Conservation (phyloP, 768 basidiomycete species). For the Collybiopsis confluens region DNA sequence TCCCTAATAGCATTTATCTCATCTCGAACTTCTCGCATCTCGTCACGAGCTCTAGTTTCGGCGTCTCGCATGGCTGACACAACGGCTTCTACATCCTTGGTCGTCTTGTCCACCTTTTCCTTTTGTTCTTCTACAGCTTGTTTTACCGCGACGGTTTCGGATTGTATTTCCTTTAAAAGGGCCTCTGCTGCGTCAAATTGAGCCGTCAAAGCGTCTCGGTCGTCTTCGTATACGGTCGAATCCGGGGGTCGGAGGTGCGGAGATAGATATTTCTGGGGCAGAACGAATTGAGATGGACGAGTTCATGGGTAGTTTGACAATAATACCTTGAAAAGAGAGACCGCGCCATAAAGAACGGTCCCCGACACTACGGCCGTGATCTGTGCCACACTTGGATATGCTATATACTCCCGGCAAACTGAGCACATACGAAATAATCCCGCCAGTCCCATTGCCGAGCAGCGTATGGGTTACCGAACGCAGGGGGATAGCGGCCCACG, state of each 20-base stretch:
- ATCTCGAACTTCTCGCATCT: constrained; percentile 87
- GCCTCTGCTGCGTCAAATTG: constrained; percentile 90
- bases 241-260: constrained; percentile 90
- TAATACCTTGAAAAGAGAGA: constrained; percentile 72
- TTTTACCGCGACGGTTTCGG: constrained; percentile 69
- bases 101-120: constrained; percentile 64
- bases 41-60: constrained; percentile 75
- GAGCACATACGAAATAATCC: constrained; percentile 83
- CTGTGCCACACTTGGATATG: constrained; percentile 32
- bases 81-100: constrained; percentile 66
- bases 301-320: background rate
- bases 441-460: constrained; percentile 86
- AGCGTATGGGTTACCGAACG: constrained; percentile 42
- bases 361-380: constrained; percentile 93
- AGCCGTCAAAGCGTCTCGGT: constrained; percentile 76
- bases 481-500: constrained; percentile 30
- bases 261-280: constrained; percentile 79
- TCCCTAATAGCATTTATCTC: constrained; percentile 89
- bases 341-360: constrained; percentile 73
- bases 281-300: constrained; percentile 8
- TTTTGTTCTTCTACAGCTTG: constrained; percentile 74
- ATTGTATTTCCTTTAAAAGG: constrained; percentile 74
- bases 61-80: constrained; percentile 74
- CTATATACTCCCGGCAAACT: background rate
- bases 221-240: constrained; percentile 83